Base-by-base conservation (phyloP, 371 early-diverging fungal species). In the Mucor lusitanicus region DNA sequence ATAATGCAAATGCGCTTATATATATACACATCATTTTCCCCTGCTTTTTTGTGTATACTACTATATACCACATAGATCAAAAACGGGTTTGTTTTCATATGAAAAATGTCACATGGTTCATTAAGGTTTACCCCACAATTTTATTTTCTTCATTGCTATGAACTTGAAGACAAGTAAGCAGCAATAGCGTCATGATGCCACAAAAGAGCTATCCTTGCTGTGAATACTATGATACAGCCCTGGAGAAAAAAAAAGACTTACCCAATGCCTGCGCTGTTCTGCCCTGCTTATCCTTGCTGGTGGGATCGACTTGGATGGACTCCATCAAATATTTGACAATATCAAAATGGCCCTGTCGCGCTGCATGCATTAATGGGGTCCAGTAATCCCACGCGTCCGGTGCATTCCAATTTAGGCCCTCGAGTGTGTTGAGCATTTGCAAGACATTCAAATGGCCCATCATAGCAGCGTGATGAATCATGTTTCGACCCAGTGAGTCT, bases 391-490 rank as follows among this genome's bases (percentile, higher is more conserved):
- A 85, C 17, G 59, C 40, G 64, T 85, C 86, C 2, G 71, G 67
- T 28, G 19, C 33, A 64, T 85, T 71, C 79, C 80, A 77, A 23
- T 74, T 19, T 17, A 35, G 19, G n/a, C 32, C 44, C 4, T n/a
- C 6, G 1, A 33, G 44, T 11, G 23, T 42, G 6, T 35, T 21
- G 13, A 85, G 53, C 3, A 76, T 23, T 55, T 70, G 39, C 11
- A 84, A 46, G 9, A 79, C 60, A 19, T 77, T 70, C 50, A 75
- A 53, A 59, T 78, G 74, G 3, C 81, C 83, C 55, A 79, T 69
- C 80, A 84, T 83, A 15, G 86, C 78, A 42, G 80, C 81, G 73
- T 82, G 80, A 70, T 85, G 86, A 33, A 81, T 71, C 56, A 78
- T 74, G 37, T 63, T 75, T 30, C 86, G 70, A 28, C 84, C 84